phyloP scores from a whole-genome alignment of 768 basidiomycete species.

The Panaeolus papilionaceus region DNA sequence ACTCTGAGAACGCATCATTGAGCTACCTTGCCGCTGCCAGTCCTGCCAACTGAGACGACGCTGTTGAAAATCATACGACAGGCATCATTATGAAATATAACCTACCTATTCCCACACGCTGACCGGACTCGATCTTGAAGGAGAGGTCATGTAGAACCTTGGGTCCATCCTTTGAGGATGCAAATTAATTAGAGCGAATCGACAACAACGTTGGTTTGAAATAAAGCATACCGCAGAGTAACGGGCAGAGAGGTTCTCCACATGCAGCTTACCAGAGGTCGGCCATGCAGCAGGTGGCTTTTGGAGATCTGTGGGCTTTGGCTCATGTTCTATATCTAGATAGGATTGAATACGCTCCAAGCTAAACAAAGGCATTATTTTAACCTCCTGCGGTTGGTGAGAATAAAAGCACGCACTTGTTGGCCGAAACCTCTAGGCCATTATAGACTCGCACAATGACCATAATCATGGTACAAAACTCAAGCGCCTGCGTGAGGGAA shows the following conservation, averaged over 20 bases:
- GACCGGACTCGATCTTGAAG: slow-evolving; percentile 21
- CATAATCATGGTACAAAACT: slow-evolving; percentile 64
- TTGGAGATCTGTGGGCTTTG: slow-evolving; percentile 42
- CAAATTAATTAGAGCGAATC: neutral
- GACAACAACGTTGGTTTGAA: neutral
- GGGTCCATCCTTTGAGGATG: neutral
- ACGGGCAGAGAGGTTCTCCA: slow-evolving; percentile 59
- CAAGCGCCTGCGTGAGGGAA: slow-evolving; percentile 63
- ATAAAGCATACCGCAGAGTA: slow-evolving; percentile 46
- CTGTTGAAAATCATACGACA: neutral
- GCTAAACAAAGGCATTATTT: neutral
- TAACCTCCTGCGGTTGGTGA: neutral
- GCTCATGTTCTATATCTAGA: slow-evolving; percentile 65
- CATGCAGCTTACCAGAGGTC: slow-evolving; percentile 57
- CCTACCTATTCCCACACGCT: slow-evolving; percentile 24
- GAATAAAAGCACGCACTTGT: slow-evolving; percentile 38
- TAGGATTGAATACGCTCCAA: slow-evolving; percentile 35
- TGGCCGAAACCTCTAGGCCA: slow-evolving; percentile 52
- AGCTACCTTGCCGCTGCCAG: slow-evolving; percentile 33
- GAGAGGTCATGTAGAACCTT: slow-evolving; percentile 22
- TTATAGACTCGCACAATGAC: slow-evolving; percentile 53
- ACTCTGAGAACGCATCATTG: too few species aligned
- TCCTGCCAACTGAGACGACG: slow-evolving; percentile 28
- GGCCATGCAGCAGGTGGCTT: slow-evolving; percentile 74
- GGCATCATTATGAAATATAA: neutral